Evolutionary conservation across 164 flowering plant genomes (phyloP).

Genomic region (Brasenia schreberi): DNA sequence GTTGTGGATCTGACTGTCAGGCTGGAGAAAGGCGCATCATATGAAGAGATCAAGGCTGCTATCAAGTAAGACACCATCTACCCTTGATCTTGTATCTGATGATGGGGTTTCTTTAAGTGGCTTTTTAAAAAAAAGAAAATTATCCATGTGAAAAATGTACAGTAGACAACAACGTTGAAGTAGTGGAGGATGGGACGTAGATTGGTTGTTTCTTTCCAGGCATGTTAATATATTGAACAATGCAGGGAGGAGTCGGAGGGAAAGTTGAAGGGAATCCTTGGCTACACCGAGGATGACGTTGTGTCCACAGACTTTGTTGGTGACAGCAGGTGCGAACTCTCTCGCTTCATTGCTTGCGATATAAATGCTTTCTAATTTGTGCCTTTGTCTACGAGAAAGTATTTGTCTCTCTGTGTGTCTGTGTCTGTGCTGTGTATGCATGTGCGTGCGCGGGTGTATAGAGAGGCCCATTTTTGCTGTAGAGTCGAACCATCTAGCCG

Average conservation of each 20-base stretch:
- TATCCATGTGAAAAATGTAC: too few species aligned
- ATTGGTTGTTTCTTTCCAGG: too few species aligned
- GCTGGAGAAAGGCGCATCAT: constrained; percentile 72
- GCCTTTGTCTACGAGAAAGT: background rate
- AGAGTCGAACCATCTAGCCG: too few species aligned
- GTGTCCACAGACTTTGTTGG: constrained; percentile 95
- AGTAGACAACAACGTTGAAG: too few species aligned
- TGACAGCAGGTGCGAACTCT: constrained; percentile 55
- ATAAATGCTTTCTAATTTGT: background rate
- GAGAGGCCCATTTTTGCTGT: too few species aligned
- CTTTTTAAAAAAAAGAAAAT: too few species aligned
- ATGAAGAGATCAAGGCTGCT: constrained; percentile 83
- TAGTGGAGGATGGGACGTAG: too few species aligned
- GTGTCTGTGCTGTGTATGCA: too few species aligned
- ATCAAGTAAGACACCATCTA: constrained; percentile 38
- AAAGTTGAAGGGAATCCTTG: constrained; percentile 78
- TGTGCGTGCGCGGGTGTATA: too few species aligned
- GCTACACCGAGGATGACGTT: constrained; percentile 95
- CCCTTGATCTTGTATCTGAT: background rate
- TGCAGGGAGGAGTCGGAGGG: constrained; percentile 82
- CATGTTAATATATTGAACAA: background rate
- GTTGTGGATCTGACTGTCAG: constrained; percentile 89
- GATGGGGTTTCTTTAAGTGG: too few species aligned
- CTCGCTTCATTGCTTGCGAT: background rate
- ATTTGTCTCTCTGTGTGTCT: background rate